Base-by-base conservation (phyloP, 2,329 filamentous ascomycete species). In the Fusarium sp. region DNA sequence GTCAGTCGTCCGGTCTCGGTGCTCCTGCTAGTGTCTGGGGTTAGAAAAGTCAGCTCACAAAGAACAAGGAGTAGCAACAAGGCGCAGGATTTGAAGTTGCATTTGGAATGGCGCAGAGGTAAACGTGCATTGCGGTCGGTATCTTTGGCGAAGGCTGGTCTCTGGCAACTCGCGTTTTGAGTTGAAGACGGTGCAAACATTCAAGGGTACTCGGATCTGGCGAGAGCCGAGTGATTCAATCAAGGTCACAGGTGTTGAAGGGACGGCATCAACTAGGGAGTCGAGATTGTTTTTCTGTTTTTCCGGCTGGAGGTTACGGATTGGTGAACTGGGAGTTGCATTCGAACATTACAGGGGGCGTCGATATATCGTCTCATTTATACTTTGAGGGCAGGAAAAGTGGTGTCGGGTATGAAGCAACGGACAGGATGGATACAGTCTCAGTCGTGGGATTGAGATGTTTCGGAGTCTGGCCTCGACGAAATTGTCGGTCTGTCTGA, bases 11-110 rank as follows among this genome's bases (percentile, higher is more conserved):
- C 72, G 89, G 90, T 54, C 90, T 97, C 68, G 93, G 94, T 72
- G 92, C 95, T 68, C 94, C 97, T 80, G 94, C 95, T 72, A 97
- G 94, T 72, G 95, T 98, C 75, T 98, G 95, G 95, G 95, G 95
- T 76, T 98, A 91, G 57, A 55, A 46, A 33, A 10, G 9, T 35
- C 30, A 13, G n/a, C 37, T 30, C 37, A 49, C 59, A 49, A 30
- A 53, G 52, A 54, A 53, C 44, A 13, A 41, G 53, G 44, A 46
- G 54, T 44, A 55, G 32, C 61, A 65, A 53, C 49, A 64, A 37
- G 67, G 58, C 42, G 49, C 42, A 59, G 65, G 72, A 56, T 61
- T 67, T 71, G 63, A 70, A 60, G 60, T 70, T 77, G 75, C 73
- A 77, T 78, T 60, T 68, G 66, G 70, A 70, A 60, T 67, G 76